Evolutionary conservation across 2,329 filamentous ascomycete species (phyloP), one percentile per base, ranked within the genome.

Genomic region (Aspergillus clavatus): DNA sequence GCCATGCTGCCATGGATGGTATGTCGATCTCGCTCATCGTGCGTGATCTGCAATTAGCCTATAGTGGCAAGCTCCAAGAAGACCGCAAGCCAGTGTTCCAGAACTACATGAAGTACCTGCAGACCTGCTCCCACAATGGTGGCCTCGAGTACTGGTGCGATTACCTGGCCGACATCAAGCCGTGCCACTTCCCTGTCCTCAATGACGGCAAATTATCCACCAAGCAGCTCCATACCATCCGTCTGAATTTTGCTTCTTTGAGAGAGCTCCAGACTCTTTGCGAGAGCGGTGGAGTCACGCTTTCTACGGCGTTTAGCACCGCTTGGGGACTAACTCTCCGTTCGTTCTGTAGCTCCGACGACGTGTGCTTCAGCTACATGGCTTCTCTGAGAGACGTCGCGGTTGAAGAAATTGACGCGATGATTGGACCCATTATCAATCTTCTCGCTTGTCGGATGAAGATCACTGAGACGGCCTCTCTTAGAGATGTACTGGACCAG

Each of bases 301-400:
- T 77, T 2, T 70, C 75, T 2, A 77, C 76, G 46, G 67, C 70
- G 0, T 72, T 90, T 2, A 86, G 95, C 63, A 83, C 86, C 3
- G 73, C 83, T 2, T 95, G 90, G 85, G 69, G 82, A 0, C 73
- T 79, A 1, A 80, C 82, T 0, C 68, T 95, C 1, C 75, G 78
- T 14, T 72, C 72, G 24, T 67, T 77, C 52, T 80, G 80, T 0
- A 74, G 88, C 6, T 89, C 89, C 0, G 70, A 93, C 14, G 78
- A 96, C 11, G 77, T 89, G 0, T 72, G 65, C 14, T 76, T 77
- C 50, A 71, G 70, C 8, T 75, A 74, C 48, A 65, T 73, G 39
- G 52, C 64, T 5, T 68, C 65, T 1, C 62, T 71, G 11, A 56
- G 72, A 45, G 71, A 74, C 40, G 56, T 64, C 0, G 46, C 69